phyloP scores from a whole-genome alignment of 1,284 basidiomycete genomes.

The Irpex lacteus region DNA sequence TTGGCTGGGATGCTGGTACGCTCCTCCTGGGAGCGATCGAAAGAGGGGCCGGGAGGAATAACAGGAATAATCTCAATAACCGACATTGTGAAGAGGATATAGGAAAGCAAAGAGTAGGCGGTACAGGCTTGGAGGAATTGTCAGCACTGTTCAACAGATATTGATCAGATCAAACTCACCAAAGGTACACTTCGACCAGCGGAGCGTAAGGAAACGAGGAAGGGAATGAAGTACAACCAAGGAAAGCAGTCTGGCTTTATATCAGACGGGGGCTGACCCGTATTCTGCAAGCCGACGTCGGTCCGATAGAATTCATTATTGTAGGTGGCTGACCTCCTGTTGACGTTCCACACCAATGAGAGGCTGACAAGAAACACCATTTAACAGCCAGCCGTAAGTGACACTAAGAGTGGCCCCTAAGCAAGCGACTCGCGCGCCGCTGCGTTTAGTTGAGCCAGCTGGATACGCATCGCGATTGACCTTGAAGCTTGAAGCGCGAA shows the following conservation, averaged over 20 bases:
- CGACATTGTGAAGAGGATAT: not conserved
- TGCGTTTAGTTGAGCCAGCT: too few relatives aligned
- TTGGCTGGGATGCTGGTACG: not conserved
- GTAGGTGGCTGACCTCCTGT: not conserved
- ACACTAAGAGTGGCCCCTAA: too few relatives aligned
- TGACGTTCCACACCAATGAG: too few relatives aligned
- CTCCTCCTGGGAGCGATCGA: not conserved
- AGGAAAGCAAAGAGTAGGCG: not conserved
- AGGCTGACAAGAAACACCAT: too few relatives aligned
- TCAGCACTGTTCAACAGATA: not conserved
- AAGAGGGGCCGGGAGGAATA: not conserved
- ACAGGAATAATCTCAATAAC: not conserved
- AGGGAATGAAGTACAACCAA: not conserved
- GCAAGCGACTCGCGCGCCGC: too few relatives aligned
- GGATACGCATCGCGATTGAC: too few relatives aligned
- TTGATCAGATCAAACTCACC: not conserved
- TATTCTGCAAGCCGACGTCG: not conserved
- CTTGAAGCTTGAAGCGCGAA: too few relatives aligned
- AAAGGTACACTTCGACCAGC: not conserved
- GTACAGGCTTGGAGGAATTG: not conserved
- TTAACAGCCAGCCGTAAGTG: too few relatives aligned
- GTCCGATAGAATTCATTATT: not conserved
- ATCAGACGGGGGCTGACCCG: not conserved
- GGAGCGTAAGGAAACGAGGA: not conserved
- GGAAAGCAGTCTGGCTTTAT: not conserved